These are phyloP conservation scores for Pyrenula aspistea DNA, from an alignment of 495 filamentous ascomycete genomes.

Conservation along the genomic window DNA sequence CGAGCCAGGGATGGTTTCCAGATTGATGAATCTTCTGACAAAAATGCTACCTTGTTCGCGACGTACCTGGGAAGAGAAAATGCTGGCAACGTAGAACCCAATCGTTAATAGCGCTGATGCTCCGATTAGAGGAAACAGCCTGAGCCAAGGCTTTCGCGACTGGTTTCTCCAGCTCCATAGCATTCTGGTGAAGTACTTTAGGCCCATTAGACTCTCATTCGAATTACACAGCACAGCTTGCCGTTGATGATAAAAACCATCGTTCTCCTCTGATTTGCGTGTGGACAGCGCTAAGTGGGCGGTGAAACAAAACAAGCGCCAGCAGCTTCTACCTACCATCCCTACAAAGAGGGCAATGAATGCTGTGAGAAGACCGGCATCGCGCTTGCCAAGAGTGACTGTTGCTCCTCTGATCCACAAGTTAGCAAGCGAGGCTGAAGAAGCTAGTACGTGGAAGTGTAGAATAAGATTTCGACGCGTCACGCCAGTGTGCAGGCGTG, in stretches of 20 bases:
- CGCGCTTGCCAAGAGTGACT: conserved; percentile 5
- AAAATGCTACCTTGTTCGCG: not conserved
- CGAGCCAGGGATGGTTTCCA: too few species aligned
- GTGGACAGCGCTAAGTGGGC: conserved; percentile 3
- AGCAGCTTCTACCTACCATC: conserved; percentile 5
- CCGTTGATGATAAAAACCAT: conserved; percentile 1
- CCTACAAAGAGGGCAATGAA: conserved; percentile 10
- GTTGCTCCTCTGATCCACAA: conserved; percentile 3
- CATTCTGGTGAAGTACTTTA: not conserved
- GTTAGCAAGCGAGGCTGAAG: not conserved
- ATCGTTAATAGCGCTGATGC: not conserved
- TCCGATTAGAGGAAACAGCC: not conserved
- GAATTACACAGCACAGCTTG: conserved; percentile 7
- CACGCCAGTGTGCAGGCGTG: not conserved
- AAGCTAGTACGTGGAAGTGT: too few species aligned
- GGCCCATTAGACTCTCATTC: not conserved
- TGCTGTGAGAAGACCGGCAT: conserved; percentile 7
- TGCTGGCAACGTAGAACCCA: conserved; percentile 1
- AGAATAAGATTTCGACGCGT: not conserved
- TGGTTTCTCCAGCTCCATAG: not conserved
- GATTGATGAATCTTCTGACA: too few species aligned
- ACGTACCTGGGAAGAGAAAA: conserved; percentile 5
- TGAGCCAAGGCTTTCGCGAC: not conserved
- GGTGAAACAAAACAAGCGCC: conserved; percentile 6
- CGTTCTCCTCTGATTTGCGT: not conserved